phyloP scores from a whole-genome alignment of 768 basidiomycete species.

The Calocera cornea region DNA sequence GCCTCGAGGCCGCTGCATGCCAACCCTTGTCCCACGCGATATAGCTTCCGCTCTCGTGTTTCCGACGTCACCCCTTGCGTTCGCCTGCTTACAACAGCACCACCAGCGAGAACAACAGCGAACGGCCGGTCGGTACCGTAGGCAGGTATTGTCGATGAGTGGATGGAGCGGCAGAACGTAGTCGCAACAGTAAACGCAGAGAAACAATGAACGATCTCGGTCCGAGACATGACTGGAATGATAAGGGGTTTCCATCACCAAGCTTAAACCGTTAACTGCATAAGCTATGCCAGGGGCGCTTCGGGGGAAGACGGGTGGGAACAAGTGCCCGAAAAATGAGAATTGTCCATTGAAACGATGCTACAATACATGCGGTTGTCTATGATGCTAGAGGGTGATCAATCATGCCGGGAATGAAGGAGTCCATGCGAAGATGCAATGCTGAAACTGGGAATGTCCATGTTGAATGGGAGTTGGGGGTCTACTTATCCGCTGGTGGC shows the following conservation, averaged over 20 bases:
- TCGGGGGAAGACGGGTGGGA: not conserved
- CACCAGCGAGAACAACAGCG: not conserved
- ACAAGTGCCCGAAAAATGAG: not conserved
- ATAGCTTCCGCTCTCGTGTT: not conserved
- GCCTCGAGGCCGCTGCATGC: not conserved
- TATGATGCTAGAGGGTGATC: not conserved
- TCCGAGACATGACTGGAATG: constrained; percentile 5
- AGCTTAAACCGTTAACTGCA: not conserved
- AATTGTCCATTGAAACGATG: not conserved
- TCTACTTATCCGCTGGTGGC: not conserved
- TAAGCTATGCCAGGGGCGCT: not conserved
- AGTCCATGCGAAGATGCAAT: not conserved
- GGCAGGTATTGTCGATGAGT: not conserved
- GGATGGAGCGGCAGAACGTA: not conserved
- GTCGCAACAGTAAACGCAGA: not conserved
- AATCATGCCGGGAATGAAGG: not conserved
- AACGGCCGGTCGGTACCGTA: not conserved
- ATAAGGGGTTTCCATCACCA: not conserved
- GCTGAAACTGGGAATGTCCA: too few relatives aligned
- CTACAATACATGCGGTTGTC: not conserved
- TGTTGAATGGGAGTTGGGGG: not conserved
- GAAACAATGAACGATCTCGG: not conserved
- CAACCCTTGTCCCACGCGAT: not conserved
- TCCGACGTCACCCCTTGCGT: not conserved
- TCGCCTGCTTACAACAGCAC: not conserved